phyloP scores from a whole-genome alignment of 495 filamentous ascomycete genomes.

The Penicillium verhagenii region DNA sequence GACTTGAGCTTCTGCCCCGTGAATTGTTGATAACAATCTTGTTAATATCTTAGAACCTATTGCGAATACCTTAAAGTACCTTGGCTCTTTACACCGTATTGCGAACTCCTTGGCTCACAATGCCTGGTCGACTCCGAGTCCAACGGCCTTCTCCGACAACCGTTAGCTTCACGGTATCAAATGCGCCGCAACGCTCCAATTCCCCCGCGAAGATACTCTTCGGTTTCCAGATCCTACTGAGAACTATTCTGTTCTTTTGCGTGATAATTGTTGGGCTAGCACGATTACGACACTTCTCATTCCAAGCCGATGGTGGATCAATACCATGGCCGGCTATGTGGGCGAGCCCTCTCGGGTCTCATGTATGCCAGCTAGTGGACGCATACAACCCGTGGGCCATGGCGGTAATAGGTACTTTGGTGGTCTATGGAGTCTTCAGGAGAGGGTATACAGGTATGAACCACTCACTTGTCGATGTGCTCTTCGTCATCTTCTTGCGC shows the following conservation, averaged over 20 bases:
- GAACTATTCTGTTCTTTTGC: conserved; percentile 40
- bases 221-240: conserved; percentile 48
- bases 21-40: neutral
- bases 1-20: conserved; percentile 4
- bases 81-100: neutral
- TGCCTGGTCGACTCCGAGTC: conserved; percentile 57
- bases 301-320: conserved; percentile 20
- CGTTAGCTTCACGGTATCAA: conserved; percentile 82
- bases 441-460: conserved; percentile 49
- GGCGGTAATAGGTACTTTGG: conserved; percentile 27
- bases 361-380: conserved; percentile 37
- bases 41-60: neutral
- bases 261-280: conserved; percentile 43
- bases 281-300: conserved; percentile 32
- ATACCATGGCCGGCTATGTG: conserved; percentile 33
- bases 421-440: conserved; percentile 49
- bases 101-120: conserved; percentile 13
- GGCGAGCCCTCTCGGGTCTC: conserved; percentile 29
- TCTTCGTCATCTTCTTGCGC: neutral
- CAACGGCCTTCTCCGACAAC: conserved; percentile 81
- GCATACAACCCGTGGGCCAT: conserved; percentile 32
- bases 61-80: neutral
- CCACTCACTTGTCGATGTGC: neutral
- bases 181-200: conserved; percentile 56
- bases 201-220: conserved; percentile 56